A percentile compares a stretch with the other conserved stretches of the same genome.
phyloP scores from a whole-genome alignment of 345 rosid genomes.

The Eucalyptus viminalis region DNA sequence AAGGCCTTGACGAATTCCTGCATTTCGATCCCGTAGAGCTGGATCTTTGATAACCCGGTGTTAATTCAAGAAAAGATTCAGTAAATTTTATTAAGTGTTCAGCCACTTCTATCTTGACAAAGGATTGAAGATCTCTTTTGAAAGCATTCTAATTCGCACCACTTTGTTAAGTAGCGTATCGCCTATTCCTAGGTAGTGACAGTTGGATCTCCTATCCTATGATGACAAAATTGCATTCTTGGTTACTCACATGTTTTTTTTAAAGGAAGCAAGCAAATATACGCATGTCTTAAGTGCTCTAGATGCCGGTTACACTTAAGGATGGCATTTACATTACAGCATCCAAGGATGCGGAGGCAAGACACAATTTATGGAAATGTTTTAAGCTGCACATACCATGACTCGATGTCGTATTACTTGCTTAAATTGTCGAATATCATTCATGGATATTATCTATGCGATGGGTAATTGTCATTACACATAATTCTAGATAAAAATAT shows the following conservation, averaged over 20 bases:
- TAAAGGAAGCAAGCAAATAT: not conserved
- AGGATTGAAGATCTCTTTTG: not conserved
- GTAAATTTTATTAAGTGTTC: not conserved
- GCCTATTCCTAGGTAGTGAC: not conserved
- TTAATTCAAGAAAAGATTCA: not conserved
- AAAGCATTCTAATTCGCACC: not conserved
- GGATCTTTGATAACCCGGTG: not conserved
- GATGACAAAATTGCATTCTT: not conserved
- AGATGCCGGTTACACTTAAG: not conserved
- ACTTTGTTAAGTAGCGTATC: not conserved
- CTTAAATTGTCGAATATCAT: not conserved
- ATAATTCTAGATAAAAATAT: not conserved
- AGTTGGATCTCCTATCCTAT: not conserved
- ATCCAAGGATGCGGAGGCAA: not conserved
- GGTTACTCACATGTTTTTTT: not conserved
- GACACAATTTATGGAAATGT: not conserved
- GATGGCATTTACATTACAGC: not conserved
- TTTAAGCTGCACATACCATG: not conserved
- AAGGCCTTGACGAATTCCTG: conserved; percentile 1
- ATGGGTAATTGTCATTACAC: not conserved
- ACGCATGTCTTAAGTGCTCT: not conserved
- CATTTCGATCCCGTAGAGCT: conserved; percentile 3
- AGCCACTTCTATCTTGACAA: not conserved
- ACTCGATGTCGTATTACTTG: too few relatives aligned
- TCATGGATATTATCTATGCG: not conserved